Evolutionary conservation across 176 grass and related monocot species (phyloP), one percentile per base, ranked within the genome.

Genomic region (Juncus inflexus): DNA sequence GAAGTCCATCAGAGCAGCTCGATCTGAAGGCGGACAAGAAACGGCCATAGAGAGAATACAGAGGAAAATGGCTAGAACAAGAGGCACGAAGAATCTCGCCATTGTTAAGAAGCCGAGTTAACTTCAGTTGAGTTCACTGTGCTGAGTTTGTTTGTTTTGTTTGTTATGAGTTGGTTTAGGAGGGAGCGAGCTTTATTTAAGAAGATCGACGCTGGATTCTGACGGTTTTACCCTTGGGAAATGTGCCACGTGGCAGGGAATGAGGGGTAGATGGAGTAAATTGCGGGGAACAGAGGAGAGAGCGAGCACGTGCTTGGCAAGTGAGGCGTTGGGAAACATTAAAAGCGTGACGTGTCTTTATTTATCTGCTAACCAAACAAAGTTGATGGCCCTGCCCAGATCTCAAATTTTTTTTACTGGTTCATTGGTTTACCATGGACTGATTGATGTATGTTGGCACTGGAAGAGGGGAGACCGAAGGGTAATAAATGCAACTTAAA

Each of bases 1-100:
- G 70, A 95, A 76, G 9, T 86, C 76, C 0, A 90, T 83, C 50
- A 95, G 77, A 50, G 90, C 90, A 42, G 77, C 68, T 6, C 71
- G 80, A 39, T 95, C 86, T 28, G 58, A 64, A 51, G 41, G 57
- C 52, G 79, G 16, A 55, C 67, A 68, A 55, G 72, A 60, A 67
- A 77, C 78, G 15, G 40, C 59, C 37, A 13, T 73, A 51, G 3
- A 47, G 43, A 59, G 7, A n/a, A 49, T 37, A 61, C 40, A 66
- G 9, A 60, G 58, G 50, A 77, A 9, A 56, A 60, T 50, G 40
- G 65, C 15, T 6, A 58, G 12, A 15, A 66, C 19, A 0, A 54
- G 65, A 40, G 69, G 69, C 12, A 41, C 13, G 43, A 58, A 65
- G 52, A 63, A 60, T 16, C 49, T 49, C 11, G 63, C 41, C 51